These are phyloP conservation scores for Gremmenia infestans DNA, from an alignment of 2,329 filamentous ascomycete genomes.

Conservation along the genomic window DNA sequence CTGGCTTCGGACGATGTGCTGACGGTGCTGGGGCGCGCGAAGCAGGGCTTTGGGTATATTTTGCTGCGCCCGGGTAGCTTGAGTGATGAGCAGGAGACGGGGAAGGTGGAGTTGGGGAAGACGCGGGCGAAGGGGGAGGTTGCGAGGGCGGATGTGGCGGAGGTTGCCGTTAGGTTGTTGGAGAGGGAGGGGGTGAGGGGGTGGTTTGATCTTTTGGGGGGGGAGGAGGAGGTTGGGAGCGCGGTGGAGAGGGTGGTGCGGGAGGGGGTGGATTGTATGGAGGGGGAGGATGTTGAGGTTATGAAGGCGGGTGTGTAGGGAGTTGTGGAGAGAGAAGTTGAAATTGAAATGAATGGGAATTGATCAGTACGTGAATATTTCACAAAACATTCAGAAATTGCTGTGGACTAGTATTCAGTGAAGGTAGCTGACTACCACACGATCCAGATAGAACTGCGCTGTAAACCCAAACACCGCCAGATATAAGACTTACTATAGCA, in stretches of 20 bases:
- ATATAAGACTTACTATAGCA: too few relatives aligned
- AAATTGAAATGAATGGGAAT: not conserved
- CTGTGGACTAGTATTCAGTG: too few relatives aligned
- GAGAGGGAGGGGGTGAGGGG: constrained; percentile 39
- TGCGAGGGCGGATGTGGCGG: constrained; percentile 56
- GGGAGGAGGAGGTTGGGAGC: constrained; percentile 42
- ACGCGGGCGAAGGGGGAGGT: constrained; percentile 35
- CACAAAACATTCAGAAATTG: not conserved
- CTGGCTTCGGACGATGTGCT: constrained; percentile 54
- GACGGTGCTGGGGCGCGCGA: constrained; percentile 37
- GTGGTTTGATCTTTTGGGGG: constrained; percentile 53
- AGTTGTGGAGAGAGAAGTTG: not conserved
- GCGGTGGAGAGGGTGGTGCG: constrained; percentile 46
- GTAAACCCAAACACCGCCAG: too few relatives aligned
- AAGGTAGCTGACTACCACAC: too few relatives aligned
- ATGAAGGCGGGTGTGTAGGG: constrained; percentile 18
- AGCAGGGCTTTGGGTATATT: constrained; percentile 38
- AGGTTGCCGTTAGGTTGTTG: constrained; percentile 51
- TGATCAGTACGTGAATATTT: not conserved
- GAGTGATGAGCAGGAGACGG: constrained; percentile 43
- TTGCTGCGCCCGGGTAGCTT: constrained; percentile 49
- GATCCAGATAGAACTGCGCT: too few relatives aligned
- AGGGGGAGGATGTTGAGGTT: constrained; percentile 41
- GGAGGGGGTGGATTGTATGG: constrained; percentile 46
- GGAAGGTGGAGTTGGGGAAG: constrained; percentile 38